phyloP scores from a whole-genome alignment of 2,329 filamentous ascomycete species.

The Ophiostoma sp. region DNA sequence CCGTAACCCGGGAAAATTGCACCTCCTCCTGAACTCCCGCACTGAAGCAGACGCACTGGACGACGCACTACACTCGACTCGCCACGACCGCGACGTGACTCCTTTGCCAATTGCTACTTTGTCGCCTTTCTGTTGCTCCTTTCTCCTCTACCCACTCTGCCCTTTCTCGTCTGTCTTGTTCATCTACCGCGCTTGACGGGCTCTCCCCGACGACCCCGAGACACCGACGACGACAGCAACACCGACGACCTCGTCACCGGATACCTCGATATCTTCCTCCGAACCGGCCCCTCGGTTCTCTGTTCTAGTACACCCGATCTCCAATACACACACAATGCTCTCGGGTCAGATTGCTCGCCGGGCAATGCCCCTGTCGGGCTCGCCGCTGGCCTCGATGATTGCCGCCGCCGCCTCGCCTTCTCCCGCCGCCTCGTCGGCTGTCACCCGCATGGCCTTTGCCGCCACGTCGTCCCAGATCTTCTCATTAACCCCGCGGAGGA shows the following conservation, averaged over 20 bases:
- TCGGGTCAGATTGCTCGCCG: conserved; percentile 26
- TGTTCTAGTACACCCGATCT: neutral
- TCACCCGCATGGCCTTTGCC: conserved; percentile 11
- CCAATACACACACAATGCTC: conserved; percentile 23
- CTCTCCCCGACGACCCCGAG: conserved; percentile 2
- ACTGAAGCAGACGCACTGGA: conserved; percentile 5
- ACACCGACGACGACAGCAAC: conserved; percentile 3
- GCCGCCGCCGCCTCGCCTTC: conserved; percentile 14
- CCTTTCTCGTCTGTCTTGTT: neutral
- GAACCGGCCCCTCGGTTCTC: neutral
- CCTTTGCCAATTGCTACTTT: neutral
- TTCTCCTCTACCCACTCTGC: neutral
- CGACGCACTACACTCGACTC: neutral
- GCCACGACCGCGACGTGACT: neutral
- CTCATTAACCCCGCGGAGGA: conserved; percentile 24
- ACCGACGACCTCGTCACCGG: neutral
- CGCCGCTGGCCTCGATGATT: conserved; percentile 16
- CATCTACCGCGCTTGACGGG: conserved; percentile 1
- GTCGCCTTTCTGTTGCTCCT: neutral
- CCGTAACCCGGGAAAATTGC: conserved; percentile 15
- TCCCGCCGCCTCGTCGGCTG: conserved; percentile 11
- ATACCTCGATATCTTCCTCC: neutral
- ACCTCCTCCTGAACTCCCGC: conserved; percentile 7
- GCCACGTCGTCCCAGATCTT: conserved; percentile 14
- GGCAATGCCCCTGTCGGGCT: conserved; percentile 14